These are phyloP conservation scores for Plasmopara muralis DNA, from an alignment of 352 stramenopile species.

Conservation along the genomic window DNA sequence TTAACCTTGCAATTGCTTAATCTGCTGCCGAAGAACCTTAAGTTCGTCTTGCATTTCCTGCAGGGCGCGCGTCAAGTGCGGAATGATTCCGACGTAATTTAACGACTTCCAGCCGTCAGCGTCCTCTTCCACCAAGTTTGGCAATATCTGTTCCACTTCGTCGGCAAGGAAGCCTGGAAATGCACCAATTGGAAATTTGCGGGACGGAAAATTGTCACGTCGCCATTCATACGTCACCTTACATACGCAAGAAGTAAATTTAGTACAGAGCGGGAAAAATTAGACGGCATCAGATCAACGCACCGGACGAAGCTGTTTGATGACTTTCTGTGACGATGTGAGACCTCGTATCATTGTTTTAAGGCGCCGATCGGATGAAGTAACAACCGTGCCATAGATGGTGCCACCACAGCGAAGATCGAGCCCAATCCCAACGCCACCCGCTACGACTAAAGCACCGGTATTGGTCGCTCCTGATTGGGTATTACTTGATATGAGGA, in stretches of 20 bases:
- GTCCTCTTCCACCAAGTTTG: constrained; percentile 44
- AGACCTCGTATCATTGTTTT: constrained; percentile 31
- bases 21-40: constrained; percentile 6
- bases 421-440: constrained; percentile 29
- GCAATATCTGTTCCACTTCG: constrained; percentile 51
- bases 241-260: background rate
- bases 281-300: constrained; percentile 2
- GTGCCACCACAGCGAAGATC: constrained; percentile 22
- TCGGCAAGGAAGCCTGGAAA: constrained; percentile 59
- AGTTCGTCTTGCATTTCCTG: constrained; percentile 48
- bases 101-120: constrained; percentile 43
- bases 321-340: constrained; percentile 12
- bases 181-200: constrained; percentile 30
- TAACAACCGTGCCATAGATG: constrained; percentile 7
- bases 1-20: constrained; percentile 17
- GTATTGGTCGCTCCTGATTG: constrained; percentile 4
- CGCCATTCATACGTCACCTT: constrained; percentile 55
- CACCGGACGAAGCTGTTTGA: constrained; percentile 37
- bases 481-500: constrained; percentile 21
- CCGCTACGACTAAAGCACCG: constrained; percentile 36
- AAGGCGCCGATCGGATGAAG: constrained; percentile 27
- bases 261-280: background rate
- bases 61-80: constrained; percentile 45
- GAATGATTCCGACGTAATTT: constrained; percentile 50
- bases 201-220: constrained; percentile 31